Percentiles rank a stretch among this genome's conserved stretches.
These are phyloP conservation scores for Daldinia childiae DNA, from an alignment of 495 filamentous ascomycete species.

Conservation along the genomic window DNA sequence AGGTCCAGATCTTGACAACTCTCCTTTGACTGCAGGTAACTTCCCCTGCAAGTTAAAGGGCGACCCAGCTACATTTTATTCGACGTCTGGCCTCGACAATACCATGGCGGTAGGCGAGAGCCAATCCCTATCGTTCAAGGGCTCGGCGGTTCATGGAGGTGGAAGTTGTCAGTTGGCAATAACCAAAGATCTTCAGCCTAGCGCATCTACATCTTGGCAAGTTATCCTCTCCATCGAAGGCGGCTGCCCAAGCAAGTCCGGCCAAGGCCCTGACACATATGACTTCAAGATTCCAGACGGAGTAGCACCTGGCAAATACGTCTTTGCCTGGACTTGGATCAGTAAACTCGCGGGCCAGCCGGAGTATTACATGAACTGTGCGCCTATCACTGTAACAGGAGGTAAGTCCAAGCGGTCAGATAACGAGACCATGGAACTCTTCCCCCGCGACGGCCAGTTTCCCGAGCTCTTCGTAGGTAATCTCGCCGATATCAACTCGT, in stretches of 20 bases:
- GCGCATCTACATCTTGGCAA: slow-evolving; percentile 68
- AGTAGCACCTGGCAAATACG: slow-evolving; percentile 66
- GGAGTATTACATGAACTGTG: slow-evolving; percentile 65
- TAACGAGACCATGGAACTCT: slow-evolving; percentile 55
- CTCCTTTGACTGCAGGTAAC: slow-evolving; percentile 73
- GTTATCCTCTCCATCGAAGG: slow-evolving; percentile 86
- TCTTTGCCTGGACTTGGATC: slow-evolving; percentile 73
- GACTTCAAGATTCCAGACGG: slow-evolving; percentile 66
- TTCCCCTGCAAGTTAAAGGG: slow-evolving; percentile 78
- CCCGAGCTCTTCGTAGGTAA: slow-evolving; percentile 88
- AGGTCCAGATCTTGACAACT: slow-evolving; percentile 50
- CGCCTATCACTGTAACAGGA: slow-evolving; percentile 38
- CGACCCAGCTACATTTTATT: slow-evolving; percentile 51
- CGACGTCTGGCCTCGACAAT: slow-evolving; percentile 54
- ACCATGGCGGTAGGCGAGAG: slow-evolving; percentile 62
- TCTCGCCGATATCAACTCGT: slow-evolving; percentile 61
- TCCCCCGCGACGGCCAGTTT: slow-evolving; percentile 62
- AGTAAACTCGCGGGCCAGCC: slow-evolving; percentile 36
- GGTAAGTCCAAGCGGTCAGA: slow-evolving; percentile 19
- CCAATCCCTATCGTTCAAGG: slow-evolving; percentile 64
- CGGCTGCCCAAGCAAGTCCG: slow-evolving; percentile 72
- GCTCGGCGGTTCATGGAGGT: slow-evolving; percentile 79
- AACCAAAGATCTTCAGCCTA: slow-evolving; percentile 74
- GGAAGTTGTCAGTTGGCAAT: slow-evolving; percentile 88
- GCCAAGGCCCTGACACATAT: slow-evolving; percentile 57